Evolutionary conservation across 1,284 basidiomycete species (phyloP).

Genomic region (Ceratobasidium theobromae): DNA sequence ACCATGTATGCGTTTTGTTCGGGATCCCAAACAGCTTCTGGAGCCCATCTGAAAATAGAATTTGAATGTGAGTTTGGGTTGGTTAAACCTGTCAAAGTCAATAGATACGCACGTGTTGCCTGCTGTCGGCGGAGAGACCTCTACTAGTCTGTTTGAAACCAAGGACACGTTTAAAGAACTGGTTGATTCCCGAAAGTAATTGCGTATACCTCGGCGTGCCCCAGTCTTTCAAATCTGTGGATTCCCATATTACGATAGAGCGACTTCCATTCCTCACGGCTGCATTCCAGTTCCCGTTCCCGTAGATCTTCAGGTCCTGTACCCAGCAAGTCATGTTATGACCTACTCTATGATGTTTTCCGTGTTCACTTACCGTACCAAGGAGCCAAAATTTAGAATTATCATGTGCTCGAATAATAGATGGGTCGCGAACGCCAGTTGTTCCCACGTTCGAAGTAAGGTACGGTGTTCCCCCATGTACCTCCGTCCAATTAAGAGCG

Average conservation of each 20-base stretch:
- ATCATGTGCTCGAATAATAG: constrained; percentile 13
- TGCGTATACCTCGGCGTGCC: constrained; percentile 5
- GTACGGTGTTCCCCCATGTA: constrained; percentile 21
- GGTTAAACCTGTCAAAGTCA: too few relatives aligned
- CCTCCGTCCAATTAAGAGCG: constrained; percentile 23
- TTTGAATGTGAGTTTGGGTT: too few relatives aligned
- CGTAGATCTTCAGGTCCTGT: constrained; percentile 29
- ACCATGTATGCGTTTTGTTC: constrained; percentile 22
- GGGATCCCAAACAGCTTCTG: constrained; percentile 27
- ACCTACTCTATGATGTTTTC: neutral
- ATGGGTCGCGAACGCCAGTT: constrained; percentile 22
- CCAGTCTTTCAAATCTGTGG: constrained; percentile 24
- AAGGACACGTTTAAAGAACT: neutral
- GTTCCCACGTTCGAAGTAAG: constrained; percentile 22
- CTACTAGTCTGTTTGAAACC: neutral
- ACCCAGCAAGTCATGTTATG: neutral
- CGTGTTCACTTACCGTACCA: constrained; percentile 5
- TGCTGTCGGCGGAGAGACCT: constrained; percentile 24
- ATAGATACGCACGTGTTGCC: constrained; percentile 12
- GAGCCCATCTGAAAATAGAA: constrained; percentile 4
- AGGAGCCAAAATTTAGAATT: constrained; percentile 28
- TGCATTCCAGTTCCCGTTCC: constrained; percentile 19
- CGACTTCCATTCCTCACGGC: constrained; percentile 20
- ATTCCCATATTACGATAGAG: constrained; percentile 30
- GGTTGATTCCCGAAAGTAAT: neutral